phyloP scores from a whole-genome alignment of 371 early-diverging fungal genomes.

The Rhizopus delemar region DNA sequence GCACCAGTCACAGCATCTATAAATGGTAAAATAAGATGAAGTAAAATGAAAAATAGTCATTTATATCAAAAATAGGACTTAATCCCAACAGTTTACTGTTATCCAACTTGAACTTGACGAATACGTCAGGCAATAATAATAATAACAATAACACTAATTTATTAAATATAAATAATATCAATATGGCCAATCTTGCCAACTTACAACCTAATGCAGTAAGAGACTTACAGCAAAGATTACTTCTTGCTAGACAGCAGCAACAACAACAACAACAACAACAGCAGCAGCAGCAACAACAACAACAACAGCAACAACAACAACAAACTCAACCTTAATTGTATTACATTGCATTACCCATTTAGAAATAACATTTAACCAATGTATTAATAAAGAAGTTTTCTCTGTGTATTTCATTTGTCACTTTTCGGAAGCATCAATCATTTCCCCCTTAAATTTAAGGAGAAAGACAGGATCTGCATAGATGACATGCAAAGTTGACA shows the following conservation, averaged over 20 bases:
- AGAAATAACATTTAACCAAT: conserved; percentile 23
- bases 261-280: conserved; percentile 49
- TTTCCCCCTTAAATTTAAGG: no score
- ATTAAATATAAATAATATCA: conserved; percentile 29
- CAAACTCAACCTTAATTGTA: conserved; percentile 1
- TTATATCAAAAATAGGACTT: conserved; percentile 23
- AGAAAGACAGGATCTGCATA: no score
- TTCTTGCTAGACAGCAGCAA: conserved; percentile 39
- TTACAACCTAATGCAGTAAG: conserved; percentile 37
- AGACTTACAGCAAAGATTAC: conserved; percentile 35
- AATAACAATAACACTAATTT: conserved; percentile 19
- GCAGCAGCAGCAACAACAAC: conserved; percentile 38
- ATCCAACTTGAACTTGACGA: conserved; percentile 43
- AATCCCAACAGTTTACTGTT: conserved; percentile 45
- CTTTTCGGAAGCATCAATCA: no score
- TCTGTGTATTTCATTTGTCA: neutral
- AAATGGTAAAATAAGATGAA: conserved; percentile 23
- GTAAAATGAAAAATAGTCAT: conserved; percentile 3
- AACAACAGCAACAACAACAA: conserved; percentile 26
- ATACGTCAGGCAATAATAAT: conserved; percentile 21
- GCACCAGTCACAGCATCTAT: conserved; percentile 22
- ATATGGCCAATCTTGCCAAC: conserved; percentile 26
- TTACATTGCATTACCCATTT: neutral
- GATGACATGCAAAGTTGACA: no score
- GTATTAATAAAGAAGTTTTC: neutral